Conservation (phyloP, 495 filamentous ascomycete species). For the Aspergillus homomorphus region DNA sequence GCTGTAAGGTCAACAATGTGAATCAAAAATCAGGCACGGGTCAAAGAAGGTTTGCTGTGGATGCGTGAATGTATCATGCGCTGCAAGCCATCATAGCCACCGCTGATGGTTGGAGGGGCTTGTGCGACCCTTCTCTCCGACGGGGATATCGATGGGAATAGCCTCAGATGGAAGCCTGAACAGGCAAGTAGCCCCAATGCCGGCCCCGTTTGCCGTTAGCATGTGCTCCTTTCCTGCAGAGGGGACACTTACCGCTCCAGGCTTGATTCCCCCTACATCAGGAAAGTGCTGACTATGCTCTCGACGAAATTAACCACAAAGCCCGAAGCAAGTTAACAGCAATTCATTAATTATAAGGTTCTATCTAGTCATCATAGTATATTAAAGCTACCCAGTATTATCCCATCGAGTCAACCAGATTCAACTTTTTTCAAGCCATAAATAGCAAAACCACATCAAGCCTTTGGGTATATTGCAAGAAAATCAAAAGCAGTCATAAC, state of each 20-base stretch:
- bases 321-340: background rate
- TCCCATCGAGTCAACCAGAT: background rate
- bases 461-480: background rate
- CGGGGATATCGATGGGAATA: background rate
- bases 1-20: background rate
- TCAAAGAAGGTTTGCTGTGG: background rate
- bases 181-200: background rate
- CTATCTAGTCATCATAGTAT: background rate
- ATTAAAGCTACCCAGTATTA: background rate
- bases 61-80: background rate
- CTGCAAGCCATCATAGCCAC: background rate
- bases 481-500: background rate
- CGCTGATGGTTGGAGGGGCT: background rate
- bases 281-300: background rate
- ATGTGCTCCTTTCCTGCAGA: background rate
- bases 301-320: too few species aligned
- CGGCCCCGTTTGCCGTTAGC: background rate
- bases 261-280: background rate
- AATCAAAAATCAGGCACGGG: background rate
- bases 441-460: background rate
- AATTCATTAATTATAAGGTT: background rate
- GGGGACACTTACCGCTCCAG: background rate
- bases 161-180: background rate
- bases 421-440: background rate
- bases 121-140: background rate